Percentiles rank a stretch among this genome's conserved stretches.
These are phyloP conservation scores for Fusarium sp. DNA, from an alignment of 2,329 filamentous ascomycete genomes.

Conservation along the genomic window DNA sequence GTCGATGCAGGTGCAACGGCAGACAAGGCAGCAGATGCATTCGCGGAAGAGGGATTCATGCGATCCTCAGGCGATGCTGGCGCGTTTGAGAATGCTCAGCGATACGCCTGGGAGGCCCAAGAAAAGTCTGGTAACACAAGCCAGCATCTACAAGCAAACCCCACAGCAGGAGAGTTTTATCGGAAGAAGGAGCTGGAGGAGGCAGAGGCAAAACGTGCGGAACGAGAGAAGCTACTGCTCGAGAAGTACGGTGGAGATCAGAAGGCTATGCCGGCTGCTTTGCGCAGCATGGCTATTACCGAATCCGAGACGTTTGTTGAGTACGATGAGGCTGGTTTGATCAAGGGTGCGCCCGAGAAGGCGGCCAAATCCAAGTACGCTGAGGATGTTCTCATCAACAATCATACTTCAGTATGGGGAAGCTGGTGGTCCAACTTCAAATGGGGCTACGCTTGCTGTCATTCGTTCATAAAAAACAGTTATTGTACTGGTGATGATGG, in stretches of 20 bases:
- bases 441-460: conserved; percentile 97
- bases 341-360: conserved; percentile 86
- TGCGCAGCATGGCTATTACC: conserved; percentile 74
- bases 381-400: conserved; percentile 88
- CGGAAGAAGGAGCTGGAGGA: conserved; percentile 84
- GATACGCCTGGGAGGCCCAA: conserved; percentile 95
- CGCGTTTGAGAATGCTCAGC: conserved; percentile 89
- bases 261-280: conserved; percentile 65
- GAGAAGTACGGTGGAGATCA: conserved; percentile 84
- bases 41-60: conserved; percentile 94
- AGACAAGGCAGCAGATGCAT: conserved; percentile 82
- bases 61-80: conserved; percentile 88
- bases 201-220: conserved; percentile 72
- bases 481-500: conserved; percentile 96
- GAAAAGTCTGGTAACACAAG: conserved; percentile 82
- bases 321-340: conserved; percentile 88
- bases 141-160: conserved; percentile 94
- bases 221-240: conserved; percentile 74
- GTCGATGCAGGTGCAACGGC: conserved; percentile 84
- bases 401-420: conserved; percentile 93
- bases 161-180: conserved; percentile 87
- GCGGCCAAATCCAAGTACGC: conserved; percentile 88
- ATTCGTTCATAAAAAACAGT: conserved; percentile 93
- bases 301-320: conserved; percentile 91
- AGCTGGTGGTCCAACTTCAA: conserved; percentile 97